A percentile compares a stretch with the other conserved stretches of the same genome.
phyloP scores from a whole-genome alignment of 768 basidiomycete species.

The Leccinellum rugosiceps region DNA sequence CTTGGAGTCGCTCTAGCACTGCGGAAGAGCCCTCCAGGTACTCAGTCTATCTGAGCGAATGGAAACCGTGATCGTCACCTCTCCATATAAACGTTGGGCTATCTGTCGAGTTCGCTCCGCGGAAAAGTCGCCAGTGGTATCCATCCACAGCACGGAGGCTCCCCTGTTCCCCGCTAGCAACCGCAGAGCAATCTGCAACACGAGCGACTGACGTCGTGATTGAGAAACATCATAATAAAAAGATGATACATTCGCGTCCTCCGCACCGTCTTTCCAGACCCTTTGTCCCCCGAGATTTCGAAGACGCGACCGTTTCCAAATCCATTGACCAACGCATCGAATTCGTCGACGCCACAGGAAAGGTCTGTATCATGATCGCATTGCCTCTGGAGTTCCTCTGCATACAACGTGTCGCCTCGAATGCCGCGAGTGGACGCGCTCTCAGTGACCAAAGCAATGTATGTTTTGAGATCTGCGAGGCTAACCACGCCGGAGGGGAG shows the following conservation, averaged over 20 bases:
- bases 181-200: slow-evolving; percentile 54
- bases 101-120: slow-evolving; percentile 43
- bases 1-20: slow-evolving; percentile 53
- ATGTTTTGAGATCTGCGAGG: slow-evolving; percentile 45
- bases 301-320: slow-evolving; percentile 52
- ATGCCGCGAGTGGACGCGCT: slow-evolving; percentile 43
- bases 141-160: slow-evolving; percentile 63
- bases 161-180: slow-evolving; percentile 41
- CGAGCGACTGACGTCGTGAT: slow-evolving; percentile 48
- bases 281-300: slow-evolving; percentile 65
- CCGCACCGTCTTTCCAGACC: slow-evolving; percentile 68
- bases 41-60: slow-evolving; percentile 3
- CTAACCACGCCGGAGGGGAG: slow-evolving; percentile 49
- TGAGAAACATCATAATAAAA: not conserved
- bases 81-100: slow-evolving; percentile 27
- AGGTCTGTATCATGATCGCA: slow-evolving; percentile 9
- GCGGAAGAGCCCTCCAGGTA: slow-evolving; percentile 25
- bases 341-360: slow-evolving; percentile 39
- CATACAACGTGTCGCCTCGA: slow-evolving; percentile 28
- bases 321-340: slow-evolving; percentile 53
- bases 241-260: not conserved
- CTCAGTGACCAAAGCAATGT: slow-evolving; percentile 39
- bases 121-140: slow-evolving; percentile 67
- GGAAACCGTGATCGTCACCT: slow-evolving; percentile 21
- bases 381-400: slow-evolving; percentile 13